A percentile compares a stretch with the other conserved stretches of the same genome.
phyloP scores from a whole-genome alignment of 2,329 filamentous ascomycete genomes.

The Nemania serpens region DNA sequence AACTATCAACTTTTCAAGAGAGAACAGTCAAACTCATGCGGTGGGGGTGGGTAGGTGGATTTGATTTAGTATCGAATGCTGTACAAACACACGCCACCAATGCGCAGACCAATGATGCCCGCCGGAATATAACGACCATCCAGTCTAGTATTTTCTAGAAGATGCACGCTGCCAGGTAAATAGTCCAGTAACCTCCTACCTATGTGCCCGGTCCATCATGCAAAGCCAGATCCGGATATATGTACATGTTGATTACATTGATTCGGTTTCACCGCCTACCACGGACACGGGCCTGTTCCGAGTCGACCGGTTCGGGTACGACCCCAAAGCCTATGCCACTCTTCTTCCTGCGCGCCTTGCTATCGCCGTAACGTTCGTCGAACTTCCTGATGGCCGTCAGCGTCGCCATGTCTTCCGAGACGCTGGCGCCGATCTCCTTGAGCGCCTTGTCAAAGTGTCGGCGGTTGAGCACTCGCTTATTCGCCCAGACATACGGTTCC shows the following conservation, averaged over 20 bases:
- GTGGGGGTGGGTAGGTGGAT: no score
- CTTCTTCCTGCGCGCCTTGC: slow-evolving; percentile 61
- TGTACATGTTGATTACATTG: slow-evolving; percentile 4
- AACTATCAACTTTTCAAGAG: no score
- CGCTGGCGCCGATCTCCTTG: slow-evolving; percentile 87
- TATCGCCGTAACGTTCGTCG: slow-evolving; percentile 91
- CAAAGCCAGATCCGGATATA: slow-evolving; percentile 12
- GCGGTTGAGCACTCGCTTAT: slow-evolving; percentile 66
- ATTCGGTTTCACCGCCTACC: slow-evolving; percentile 19
- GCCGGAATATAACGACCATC: not conserved
- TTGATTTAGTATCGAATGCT: not conserved
- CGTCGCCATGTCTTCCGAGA: slow-evolving; percentile 90
- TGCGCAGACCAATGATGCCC: not conserved
- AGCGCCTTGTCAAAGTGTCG: slow-evolving; percentile 85
- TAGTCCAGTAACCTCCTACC: not conserved
- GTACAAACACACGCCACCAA: not conserved
- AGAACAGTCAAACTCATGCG: no score
- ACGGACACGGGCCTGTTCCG: slow-evolving; percentile 52
- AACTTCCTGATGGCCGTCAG: slow-evolving; percentile 89
- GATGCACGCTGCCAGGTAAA: not conserved
- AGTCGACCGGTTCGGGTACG: slow-evolving; percentile 45
- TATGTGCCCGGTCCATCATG: slow-evolving; percentile 6
- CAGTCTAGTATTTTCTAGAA: slow-evolving; percentile 6
- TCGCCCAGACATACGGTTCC: slow-evolving; percentile 63
- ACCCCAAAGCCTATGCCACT: slow-evolving; percentile 64